Conservation (phyloP, 352 stramenopile species). For the Pythium dissotocum region DNA sequence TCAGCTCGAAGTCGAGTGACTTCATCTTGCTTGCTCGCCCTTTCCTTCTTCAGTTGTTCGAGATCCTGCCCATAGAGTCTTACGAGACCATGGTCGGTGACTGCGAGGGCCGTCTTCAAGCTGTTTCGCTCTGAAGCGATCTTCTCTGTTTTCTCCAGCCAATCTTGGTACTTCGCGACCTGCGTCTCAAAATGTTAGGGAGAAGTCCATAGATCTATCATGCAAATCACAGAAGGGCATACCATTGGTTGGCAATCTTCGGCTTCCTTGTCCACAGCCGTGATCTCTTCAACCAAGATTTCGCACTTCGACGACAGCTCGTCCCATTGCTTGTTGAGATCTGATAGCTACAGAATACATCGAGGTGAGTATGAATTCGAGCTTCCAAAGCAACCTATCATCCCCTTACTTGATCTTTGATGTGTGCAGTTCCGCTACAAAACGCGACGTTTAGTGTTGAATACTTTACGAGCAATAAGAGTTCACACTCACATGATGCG, state of each 20-base stretch:
- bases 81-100: constrained; percentile 6
- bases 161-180: constrained; percentile 26
- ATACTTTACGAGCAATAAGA: not conserved
- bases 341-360: constrained; percentile 5
- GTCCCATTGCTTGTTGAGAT: constrained; percentile 14
- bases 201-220: no score
- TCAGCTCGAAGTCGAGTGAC: not conserved
- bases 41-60: not conserved
- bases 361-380: not conserved
- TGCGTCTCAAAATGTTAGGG: not conserved
- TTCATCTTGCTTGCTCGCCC: not conserved
- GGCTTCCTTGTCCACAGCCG: constrained; percentile 16
- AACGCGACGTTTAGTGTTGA: not conserved
- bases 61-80: not conserved
- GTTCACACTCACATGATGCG: constrained; percentile 27
- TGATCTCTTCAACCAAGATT: constrained; percentile 7
- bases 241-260: constrained; percentile 20
- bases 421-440: constrained; percentile 20
- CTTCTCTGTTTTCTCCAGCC: constrained; percentile 22
- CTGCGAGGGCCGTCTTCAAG: not conserved
- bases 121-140: not conserved
- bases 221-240: not conserved
- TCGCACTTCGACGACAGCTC: not conserved
- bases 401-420: constrained; percentile 25
- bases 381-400: no score